phyloP scores from a whole-genome alignment of 2,329 filamentous ascomycete genomes.

The Sarocladiaceae sp. region DNA sequence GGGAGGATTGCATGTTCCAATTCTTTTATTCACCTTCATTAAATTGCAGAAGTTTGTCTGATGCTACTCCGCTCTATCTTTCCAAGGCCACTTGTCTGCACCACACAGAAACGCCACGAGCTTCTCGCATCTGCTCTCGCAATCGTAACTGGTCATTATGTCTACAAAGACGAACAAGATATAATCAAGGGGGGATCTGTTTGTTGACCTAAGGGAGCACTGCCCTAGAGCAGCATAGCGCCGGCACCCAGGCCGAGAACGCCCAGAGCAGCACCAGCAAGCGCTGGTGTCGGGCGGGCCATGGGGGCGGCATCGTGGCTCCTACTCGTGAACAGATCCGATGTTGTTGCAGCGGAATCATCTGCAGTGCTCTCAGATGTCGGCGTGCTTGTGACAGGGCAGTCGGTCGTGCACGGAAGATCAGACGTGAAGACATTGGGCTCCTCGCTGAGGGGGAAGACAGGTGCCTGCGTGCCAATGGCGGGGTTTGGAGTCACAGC shows the following conservation, averaged over 20 bases:
- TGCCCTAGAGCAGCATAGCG: slow-evolving; percentile 18
- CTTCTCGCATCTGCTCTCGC: not conserved
- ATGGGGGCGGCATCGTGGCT: slow-evolving; percentile 16
- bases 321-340: slow-evolving; percentile 14
- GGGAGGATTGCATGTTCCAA: too few species aligned
- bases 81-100: too few species aligned
- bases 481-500: slow-evolving; percentile 29
- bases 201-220: not conserved
- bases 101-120: too few species aligned
- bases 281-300: slow-evolving; percentile 19
- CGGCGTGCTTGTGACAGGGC: slow-evolving; percentile 26
- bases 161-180: not conserved
- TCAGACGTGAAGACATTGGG: slow-evolving; percentile 34
- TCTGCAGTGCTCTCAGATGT: slow-evolving; percentile 11
- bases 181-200: not conserved
- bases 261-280: slow-evolving; percentile 23
- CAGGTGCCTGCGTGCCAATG: slow-evolving; percentile 37
- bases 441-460: slow-evolving; percentile 45
- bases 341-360: slow-evolving; percentile 9
- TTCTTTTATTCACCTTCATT: too few species aligned
- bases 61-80: too few species aligned
- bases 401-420: slow-evolving; percentile 35
- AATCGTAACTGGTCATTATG: not conserved
- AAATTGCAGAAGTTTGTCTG: too few species aligned
- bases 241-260: slow-evolving; percentile 23